Evolutionary conservation across 805 yeast genomes (phyloP), one percentile per base, ranked within the genome.

Genomic region (Schizosaccharomyces octosporus): DNA sequence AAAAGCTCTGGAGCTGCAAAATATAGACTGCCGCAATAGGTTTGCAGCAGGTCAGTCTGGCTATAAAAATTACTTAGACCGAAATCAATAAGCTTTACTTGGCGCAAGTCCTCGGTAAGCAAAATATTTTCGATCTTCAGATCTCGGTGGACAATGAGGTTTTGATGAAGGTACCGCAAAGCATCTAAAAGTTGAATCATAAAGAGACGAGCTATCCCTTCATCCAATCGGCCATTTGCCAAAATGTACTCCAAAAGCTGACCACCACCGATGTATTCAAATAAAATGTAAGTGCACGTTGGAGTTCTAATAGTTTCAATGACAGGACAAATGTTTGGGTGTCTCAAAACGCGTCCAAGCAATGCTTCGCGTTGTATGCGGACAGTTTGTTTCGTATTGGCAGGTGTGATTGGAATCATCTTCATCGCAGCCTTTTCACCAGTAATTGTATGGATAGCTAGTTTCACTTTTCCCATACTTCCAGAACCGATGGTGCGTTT

Each of bases 1-100:
- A 93, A 75, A 66, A 93, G 76, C 71, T 93, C 98, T 0, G 98
- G 98, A 0, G 98, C 98, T 0, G 98, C 98, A 78, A 93, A 93
- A 71, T 93, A 93, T 61, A 93, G 76, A 0, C 97, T 88, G 2
- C 98, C 98, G 76, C 98, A 93, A 69, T 87, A 93, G 0, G 98
- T 93, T 69, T 85, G 87, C 69, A 93, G 79, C 62, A 87, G 74
- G 55, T 81, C 76, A 63, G 79, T 79, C 21, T 81, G 80, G 55
- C 88, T 81, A 70, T 80, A 93, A 70, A 93, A 73, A 72, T 93
- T 93, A 13, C 95, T 85, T 51, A 93, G 77, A 9, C 99, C 99
- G 72, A 93, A 93, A 74, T 93, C 99, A 64, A 93, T 93, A 66
- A 93, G 84, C 71, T 90, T 89, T 69, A 93, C 84, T 68, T 90